A percentile compares a stretch with the other conserved stretches of the same genome.
Evolutionary conservation across 495 filamentous ascomycete species (phyloP).

Genomic region (Talaromyces adpressus): DNA sequence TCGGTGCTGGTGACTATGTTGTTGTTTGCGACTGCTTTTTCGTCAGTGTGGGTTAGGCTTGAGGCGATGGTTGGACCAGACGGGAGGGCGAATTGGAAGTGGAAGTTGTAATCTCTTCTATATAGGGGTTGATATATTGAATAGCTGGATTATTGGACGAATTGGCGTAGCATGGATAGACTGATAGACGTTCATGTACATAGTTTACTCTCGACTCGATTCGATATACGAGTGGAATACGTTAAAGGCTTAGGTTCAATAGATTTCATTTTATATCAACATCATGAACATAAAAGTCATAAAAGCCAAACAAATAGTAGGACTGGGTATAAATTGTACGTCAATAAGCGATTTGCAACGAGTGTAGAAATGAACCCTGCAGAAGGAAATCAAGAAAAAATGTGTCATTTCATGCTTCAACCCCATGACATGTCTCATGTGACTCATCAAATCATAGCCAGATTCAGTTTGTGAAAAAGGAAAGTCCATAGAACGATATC

Average conservation of each 20-base stretch:
- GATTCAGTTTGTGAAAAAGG: background rate
- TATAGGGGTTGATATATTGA: too few species aligned
- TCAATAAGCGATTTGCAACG: background rate
- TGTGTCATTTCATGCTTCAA: background rate
- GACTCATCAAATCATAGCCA: background rate
- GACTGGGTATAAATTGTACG: background rate
- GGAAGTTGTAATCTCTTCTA: background rate
- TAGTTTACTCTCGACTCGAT: background rate
- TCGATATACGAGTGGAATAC: background rate
- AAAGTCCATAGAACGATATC: background rate
- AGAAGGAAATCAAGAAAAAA: background rate
- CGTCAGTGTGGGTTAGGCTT: conserved; percentile 26
- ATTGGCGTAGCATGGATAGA: background rate
- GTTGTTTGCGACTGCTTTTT: conserved; percentile 20
- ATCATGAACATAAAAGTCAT: background rate
- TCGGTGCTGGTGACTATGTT: conserved; percentile 23
- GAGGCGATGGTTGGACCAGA: conserved; percentile 15
- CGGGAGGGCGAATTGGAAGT: background rate
- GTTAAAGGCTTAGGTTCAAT: background rate
- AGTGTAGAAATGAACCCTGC: background rate
- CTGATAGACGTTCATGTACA: background rate
- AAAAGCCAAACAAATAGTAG: background rate
- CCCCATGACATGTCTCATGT: background rate
- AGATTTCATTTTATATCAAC: background rate
- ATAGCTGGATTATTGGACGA: background rate